Evolutionary conservation across 2,329 filamentous ascomycete species (phyloP), one percentile per base, ranked within the genome.

Genomic region (Penicillium sp.): DNA sequence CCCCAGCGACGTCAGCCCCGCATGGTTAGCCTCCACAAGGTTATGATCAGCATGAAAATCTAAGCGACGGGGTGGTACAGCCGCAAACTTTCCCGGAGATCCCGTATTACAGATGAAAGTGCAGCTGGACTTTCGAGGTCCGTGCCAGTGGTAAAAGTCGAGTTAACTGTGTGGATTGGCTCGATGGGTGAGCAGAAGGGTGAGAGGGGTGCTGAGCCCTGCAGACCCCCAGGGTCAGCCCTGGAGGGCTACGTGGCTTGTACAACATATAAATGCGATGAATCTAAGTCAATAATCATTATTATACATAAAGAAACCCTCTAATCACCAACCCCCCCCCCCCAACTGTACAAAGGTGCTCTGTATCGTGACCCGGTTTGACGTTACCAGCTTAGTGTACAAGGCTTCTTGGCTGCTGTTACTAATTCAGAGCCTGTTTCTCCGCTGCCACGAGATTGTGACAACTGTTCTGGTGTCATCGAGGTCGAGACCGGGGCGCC

Each of bases 391-490:
- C 39, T 56, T 45, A 6, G 41, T 16, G 38, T 59, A 31, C 13
- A 54, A 45, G 34, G 53, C 50, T 42, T 60, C 47, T 23, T 52
- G 50, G 3, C 58, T 60, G 35, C 50, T 52, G 32, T 53, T 57
- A 9, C 38, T 44, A n/a, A 52, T 31, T 6, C 25, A 25, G 6
- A 25, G 25, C 25, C 25, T 25, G 25, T 25, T 25, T 25, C 25
- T 25, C 25, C 25, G 25, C 25, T 25, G 25, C 25, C 6, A 25
- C 25, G 25, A 25, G 25, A 25, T 25, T 25, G 25, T 25, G 25
- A 25, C 25, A 25, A 25, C 25, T 25, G 6, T 25, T 6, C 25
- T 25, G 6, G 25, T 25, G 25, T 25, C 25, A 25, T 25, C 6
- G 25, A 6, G 25, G 25, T 8, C 25, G 25, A 25, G 1, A 25